These are phyloP conservation scores for Sporisorium exsertum DNA, from an alignment of 1,284 basidiomycete species.

Conservation along the genomic window DNA sequence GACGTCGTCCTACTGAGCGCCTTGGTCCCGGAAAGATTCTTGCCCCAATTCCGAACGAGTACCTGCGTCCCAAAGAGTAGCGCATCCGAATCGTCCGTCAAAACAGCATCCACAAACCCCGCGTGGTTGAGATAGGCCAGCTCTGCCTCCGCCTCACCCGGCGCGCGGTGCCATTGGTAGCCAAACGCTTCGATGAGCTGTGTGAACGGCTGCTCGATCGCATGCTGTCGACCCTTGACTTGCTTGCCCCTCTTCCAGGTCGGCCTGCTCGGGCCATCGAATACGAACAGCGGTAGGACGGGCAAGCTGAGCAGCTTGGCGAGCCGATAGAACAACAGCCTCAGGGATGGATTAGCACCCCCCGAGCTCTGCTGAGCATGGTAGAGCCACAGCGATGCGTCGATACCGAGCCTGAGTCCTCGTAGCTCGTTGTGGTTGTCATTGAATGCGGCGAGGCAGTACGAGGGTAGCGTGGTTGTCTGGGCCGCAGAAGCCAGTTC, in stretches of 20 bases:
- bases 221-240: constrained; percentile 72
- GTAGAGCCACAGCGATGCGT: constrained; percentile 71
- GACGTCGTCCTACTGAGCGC: constrained; percentile 24
- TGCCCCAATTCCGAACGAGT: constrained; percentile 77
- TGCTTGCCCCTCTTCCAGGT: constrained; percentile 82
- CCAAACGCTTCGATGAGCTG: constrained; percentile 88
- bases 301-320: constrained; percentile 81
- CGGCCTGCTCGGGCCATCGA: constrained; percentile 89
- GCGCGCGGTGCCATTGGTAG: constrained; percentile 78
- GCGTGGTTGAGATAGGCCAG: constrained; percentile 85
- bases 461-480: constrained; percentile 45
- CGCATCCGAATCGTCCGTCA: constrained; percentile 93
- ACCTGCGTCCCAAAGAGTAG: constrained; percentile 87
- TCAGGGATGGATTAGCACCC: constrained; percentile 72
- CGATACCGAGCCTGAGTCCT: constrained; percentile 56
- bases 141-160: constrained; percentile 96
- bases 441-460: constrained; percentile 36
- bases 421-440: constrained; percentile 29
- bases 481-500: constrained; percentile 48
- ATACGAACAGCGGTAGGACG: constrained; percentile 89
- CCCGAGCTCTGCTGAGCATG: constrained; percentile 70
- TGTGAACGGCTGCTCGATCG: constrained; percentile 46
- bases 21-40: constrained; percentile 37
- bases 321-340: constrained; percentile 72
- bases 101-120: constrained; percentile 86